Evolutionary conservation across 257 asterid species (phyloP).

Genomic region (Parsonsia alboflavescens): DNA sequence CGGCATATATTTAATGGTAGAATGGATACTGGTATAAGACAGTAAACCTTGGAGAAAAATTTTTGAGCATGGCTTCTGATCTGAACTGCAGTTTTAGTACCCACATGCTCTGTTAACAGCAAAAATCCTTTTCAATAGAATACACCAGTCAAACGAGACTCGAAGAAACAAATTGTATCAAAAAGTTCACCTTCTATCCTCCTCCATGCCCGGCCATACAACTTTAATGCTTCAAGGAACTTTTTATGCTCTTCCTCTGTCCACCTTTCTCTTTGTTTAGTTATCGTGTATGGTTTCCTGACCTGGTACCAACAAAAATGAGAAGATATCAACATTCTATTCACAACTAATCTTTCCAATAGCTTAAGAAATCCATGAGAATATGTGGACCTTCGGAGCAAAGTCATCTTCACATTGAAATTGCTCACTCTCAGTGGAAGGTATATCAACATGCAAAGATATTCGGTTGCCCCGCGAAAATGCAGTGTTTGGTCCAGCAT

Average conservation of each 20-base stretch:
- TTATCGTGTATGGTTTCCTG: constrained; percentile 83
- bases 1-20: constrained; percentile 41
- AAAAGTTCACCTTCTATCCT: constrained; percentile 69
- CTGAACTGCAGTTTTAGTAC: constrained; percentile 93
- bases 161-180: not conserved
- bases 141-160: not conserved
- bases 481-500: constrained; percentile 22
- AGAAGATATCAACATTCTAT: constrained; percentile 4
- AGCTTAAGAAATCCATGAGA: not conserved
- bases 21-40: constrained; percentile 39
- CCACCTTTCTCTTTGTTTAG: constrained; percentile 97
- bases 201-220: constrained; percentile 94
- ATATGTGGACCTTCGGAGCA: constrained; percentile 53
- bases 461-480: constrained; percentile 17
- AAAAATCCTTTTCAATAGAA: constrained; percentile 13
- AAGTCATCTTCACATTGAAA: constrained; percentile 40
- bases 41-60: constrained; percentile 86
- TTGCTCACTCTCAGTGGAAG: constrained; percentile 37
- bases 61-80: constrained; percentile 99
- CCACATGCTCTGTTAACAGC: constrained; percentile 63
- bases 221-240: constrained; percentile 80
- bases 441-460: constrained; percentile 27
- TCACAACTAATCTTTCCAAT: not conserved
- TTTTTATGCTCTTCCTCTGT: constrained; percentile 83
- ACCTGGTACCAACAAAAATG: constrained; percentile 32